Base-by-base conservation (phyloP, 371 early-diverging fungal genomes). In the Actinomucor elegans region DNA sequence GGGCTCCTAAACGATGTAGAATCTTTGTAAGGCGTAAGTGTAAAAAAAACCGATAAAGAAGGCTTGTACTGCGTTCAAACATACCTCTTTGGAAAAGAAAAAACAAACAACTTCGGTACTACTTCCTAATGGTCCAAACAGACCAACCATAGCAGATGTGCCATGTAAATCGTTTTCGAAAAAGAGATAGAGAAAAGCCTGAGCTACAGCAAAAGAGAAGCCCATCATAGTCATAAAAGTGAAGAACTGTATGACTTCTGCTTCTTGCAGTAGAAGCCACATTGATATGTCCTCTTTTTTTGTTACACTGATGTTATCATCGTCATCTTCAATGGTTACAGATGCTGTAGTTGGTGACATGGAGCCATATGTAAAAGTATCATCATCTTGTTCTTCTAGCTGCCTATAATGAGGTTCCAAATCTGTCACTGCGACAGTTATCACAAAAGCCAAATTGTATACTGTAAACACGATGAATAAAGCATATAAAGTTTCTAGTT, bases 61-160 rank as follows among this genome's bases (percentile, higher is more conserved):
- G n/a, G n/a, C n/a, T n/a, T n/a, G n/a, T n/a, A n/a, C n/a, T n/a
- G n/a, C n/a, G n/a, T n/a, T n/a, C n/a, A n/a, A n/a, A 33, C 20
- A 49, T 61, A 61, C 71, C 46, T 69, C 40, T 35, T 69, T 69
- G 9, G 67, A 67, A 41, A 61, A 73, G 31, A 50, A 73, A 49
- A 73, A 73, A 6, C 55, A 61, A 17, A 67, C 40, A 20, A 73
- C 23, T 48, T 73, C 73, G 1, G 66, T 59, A 34, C 57, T 50
- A 34, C 72, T 67, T 28, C 68, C 66, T 9, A 72, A 37, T 3
- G 72, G 72, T 9, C 72, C 72, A 23, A 72, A 58, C 11, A 64
- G 38, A 1, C 68, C 72, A 1, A 66, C 42, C 52, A 67, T 48
- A 1, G 61, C 48, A 7, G 72, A 54, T 9, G 60, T 46, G 1